Base-by-base conservation (phyloP, 1,284 basidiomycete species). In the Tremellales sp. region DNA sequence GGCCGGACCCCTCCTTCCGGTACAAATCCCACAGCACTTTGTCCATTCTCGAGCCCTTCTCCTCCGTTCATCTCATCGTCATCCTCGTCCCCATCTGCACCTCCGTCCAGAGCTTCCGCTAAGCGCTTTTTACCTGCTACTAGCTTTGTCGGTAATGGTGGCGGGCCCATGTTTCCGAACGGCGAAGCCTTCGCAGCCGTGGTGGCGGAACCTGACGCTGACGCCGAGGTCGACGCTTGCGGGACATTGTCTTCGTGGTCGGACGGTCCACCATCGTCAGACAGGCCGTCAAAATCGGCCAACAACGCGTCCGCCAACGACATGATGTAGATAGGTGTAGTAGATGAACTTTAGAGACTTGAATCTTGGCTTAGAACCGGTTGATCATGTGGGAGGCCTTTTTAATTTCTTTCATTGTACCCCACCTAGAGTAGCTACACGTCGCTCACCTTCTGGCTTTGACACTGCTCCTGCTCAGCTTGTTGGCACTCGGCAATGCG, bases 1-100 rank as follows among this genome's bases (percentile, higher is more conserved):
- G 94, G 94, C 58, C 83, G 83, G 2, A 94, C 79, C 4, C 94
- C 94, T 4, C 92, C 93, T 58, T 89, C 85, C 0, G 93, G 81
- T 0, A 97, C 84, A n/a, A 87, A 79, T 4, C 81, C 81, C 8
- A 62, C 61, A 10, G 63, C 63, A 33, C 57, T 58, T 24, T 53
- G 57, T 1, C 69, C 67, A 45, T 71, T 61, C 42, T 68, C 67
- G 51, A 70, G 52, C 11, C 50, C 69, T 8, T 60, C 61, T 1
- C 42, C 64, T 12, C 57, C 80, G 4, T 77, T 50, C n/a, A 60
- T 57, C 46, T 49, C 52, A 4, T 72, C 76, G 11, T 64, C 77
- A 8, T 76, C 77, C 25, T 61, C 60, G 12, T 53, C 58, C 24
- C 49, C 50, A 22, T 42, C 40, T 13, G 44, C 58, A 15, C 61